These are phyloP conservation scores for Chernovozyma sophiae-reginae DNA, from an alignment of 1,139 yeast species.

Conservation along the genomic window DNA sequence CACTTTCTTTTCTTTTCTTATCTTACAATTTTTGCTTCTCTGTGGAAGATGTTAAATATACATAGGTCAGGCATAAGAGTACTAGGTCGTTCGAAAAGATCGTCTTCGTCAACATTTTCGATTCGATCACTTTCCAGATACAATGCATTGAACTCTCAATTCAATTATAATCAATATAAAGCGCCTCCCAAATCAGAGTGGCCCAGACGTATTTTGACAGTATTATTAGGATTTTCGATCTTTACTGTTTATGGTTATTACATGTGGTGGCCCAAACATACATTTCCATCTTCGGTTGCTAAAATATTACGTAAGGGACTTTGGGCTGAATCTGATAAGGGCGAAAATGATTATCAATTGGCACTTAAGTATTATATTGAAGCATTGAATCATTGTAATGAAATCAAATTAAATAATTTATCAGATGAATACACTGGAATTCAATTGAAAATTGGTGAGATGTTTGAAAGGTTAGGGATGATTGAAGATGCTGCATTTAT, in stretches of 20 bases:
- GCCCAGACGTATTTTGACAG: conserved; percentile 18
- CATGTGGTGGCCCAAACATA: conserved; percentile 59
- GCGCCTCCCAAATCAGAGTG: conserved; percentile 18
- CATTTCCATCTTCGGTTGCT: conserved; percentile 58
- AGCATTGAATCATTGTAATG: conserved; percentile 43
- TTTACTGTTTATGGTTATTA: conserved; percentile 42
- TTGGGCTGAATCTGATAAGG: conserved; percentile 78
- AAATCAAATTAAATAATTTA: conserved; percentile 46
- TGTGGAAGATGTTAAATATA: too few species aligned
- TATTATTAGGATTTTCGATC: conserved; percentile 26
- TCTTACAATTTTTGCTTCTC: too few species aligned
- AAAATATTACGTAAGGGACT: conserved; percentile 65
- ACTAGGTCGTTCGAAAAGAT: too few species aligned
- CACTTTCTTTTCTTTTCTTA: too few species aligned
- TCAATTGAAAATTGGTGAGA: conserved; percentile 80
- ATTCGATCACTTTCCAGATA: too few species aligned
- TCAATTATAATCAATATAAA: conserved; percentile 16
- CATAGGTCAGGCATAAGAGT: too few species aligned
- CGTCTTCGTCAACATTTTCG: too few species aligned
- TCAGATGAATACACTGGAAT: conserved; percentile 61
- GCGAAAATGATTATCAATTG: conserved; percentile 56
- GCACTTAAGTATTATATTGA: conserved; percentile 69
- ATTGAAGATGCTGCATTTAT: conserved; percentile 58
- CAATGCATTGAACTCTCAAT: too few species aligned
- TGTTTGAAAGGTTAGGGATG: conserved; percentile 68